These are phyloP conservation scores for Cercospora nicotianae DNA, from an alignment of 2,329 filamentous ascomycete species.

Conservation along the genomic window DNA sequence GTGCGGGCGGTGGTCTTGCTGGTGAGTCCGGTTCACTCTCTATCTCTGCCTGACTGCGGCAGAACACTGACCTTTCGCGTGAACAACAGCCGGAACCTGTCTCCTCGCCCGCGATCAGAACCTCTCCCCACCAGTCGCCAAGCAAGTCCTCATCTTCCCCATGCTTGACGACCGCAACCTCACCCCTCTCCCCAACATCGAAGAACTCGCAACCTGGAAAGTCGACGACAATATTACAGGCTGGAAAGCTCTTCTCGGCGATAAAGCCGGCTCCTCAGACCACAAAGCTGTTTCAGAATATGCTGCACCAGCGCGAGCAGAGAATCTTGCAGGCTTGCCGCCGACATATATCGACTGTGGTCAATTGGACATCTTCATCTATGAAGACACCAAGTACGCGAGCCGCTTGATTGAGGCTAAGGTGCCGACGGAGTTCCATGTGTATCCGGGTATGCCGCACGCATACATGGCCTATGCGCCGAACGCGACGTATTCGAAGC, in stretches of 20 bases:
- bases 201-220: conserved; percentile 41
- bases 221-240: conserved; percentile 43
- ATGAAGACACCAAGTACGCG: conserved; percentile 45
- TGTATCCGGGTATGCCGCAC: conserved; percentile 49
- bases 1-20: conserved; percentile 23
- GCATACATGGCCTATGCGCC: conserved; percentile 39
- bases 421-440: conserved; percentile 46
- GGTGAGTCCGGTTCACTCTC: neutral
- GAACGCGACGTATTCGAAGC: conserved; percentile 21
- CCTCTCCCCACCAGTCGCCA: conserved; percentile 23
- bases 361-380: conserved; percentile 47
- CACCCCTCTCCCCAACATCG: conserved; percentile 38
- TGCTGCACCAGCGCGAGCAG: conserved; percentile 28
- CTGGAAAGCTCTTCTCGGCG: conserved; percentile 45
- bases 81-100: conserved; percentile 21
- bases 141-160: conserved; percentile 47
- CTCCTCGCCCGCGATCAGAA: conserved; percentile 29
- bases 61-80: conserved; percentile 6
- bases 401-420: conserved; percentile 43
- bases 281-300: conserved; percentile 24
- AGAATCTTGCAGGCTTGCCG: conserved; percentile 41
- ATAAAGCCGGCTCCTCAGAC: conserved; percentile 21
- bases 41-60: neutral
- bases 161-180: conserved; percentile 51
- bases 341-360: conserved; percentile 48